Evolutionary conservation across 805 yeast species (phyloP), one percentile per base, ranked within the genome.

Genomic region (Cyberlindnera saturnus): DNA sequence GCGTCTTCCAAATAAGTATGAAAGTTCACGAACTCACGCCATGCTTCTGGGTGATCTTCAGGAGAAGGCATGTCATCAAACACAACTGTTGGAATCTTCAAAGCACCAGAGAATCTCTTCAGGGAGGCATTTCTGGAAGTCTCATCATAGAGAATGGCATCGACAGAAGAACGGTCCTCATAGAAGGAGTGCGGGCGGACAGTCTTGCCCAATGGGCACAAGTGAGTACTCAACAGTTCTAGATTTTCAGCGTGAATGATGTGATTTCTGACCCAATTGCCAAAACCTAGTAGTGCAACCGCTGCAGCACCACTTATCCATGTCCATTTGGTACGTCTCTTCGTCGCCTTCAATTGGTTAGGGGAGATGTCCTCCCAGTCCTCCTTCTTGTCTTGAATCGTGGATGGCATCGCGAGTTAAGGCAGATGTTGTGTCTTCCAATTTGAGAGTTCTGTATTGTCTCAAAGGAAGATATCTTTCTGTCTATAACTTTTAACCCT

Each of bases 1-100:
- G 77, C 64, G 11, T 61, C 48, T 39, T 69, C 68, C 46, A 85
- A 64, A 55, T 74, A 82, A 3, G 61, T 56, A 49, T 81, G 85
- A 45, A 85, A 74, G 7, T 66, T 38, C 5, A 39, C 41, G 39
- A 53, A 53, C 3, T 34, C 39, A 4, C 36, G 16, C 51, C 52
- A 53, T 1, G 44, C 47, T 29, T 64, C 67, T 4, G 77, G 75
- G 18, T 63, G 62, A 1, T 63, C 70, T 5, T 32, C 34, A 4
- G 55, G 57, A 2, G 34, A 23, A 15, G 46, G 48, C 46, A 41
- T 43, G 20, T 17, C 13, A 35, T 49, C 53, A 11, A 38, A 33
- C 3, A 45, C 47, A 11, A 49, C 47, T 8, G 86, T 79, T 43
- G 75, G 76, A 42, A 77, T 65, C 52, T 71, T 68, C 20, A 79